phyloP scores from a whole-genome alignment of 2,329 filamentous ascomycete species.

The Paecilomyces niveus region DNA sequence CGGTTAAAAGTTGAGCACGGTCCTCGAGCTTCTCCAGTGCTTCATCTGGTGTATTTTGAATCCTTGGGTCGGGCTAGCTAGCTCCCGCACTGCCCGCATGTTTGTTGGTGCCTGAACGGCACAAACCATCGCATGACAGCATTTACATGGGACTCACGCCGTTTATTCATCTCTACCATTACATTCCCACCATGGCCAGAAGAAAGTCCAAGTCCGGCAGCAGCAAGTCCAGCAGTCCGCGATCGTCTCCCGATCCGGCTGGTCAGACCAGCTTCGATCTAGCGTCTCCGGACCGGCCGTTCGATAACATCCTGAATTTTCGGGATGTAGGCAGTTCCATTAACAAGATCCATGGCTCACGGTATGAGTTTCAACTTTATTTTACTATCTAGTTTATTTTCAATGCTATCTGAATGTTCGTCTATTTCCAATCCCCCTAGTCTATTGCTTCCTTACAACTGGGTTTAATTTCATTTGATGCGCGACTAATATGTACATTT shows the following conservation, averaged over 20 bases:
- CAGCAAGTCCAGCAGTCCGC: slow-evolving; percentile 3
- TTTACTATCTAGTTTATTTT: not conserved
- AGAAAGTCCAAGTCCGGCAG: not conserved
- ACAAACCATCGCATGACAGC: not conserved
- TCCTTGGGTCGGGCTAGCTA: not conserved
- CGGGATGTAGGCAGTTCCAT: slow-evolving; percentile 66
- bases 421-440: not conserved
- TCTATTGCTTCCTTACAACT: not conserved
- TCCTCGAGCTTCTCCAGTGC: not conserved
- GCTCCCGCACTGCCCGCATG: not conserved
- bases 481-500: not conserved
- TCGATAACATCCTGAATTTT: slow-evolving; percentile 64
- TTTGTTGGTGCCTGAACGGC: not conserved
- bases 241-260: slow-evolving; percentile 2
- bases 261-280: slow-evolving; percentile 25
- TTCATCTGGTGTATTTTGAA: not conserved
- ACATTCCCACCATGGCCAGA: not conserved
- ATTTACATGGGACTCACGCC: not conserved
- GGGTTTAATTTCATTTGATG: not conserved
- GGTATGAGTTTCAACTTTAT: slow-evolving; percentile 34
- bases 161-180: not conserved
- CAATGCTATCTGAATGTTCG: not conserved
- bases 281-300: slow-evolving; percentile 26
- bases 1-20: not conserved
- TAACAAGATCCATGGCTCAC: slow-evolving; percentile 51